These are phyloP conservation scores for Suillus sp. DNA, from an alignment of 768 basidiomycete species.

Conservation along the genomic window DNA sequence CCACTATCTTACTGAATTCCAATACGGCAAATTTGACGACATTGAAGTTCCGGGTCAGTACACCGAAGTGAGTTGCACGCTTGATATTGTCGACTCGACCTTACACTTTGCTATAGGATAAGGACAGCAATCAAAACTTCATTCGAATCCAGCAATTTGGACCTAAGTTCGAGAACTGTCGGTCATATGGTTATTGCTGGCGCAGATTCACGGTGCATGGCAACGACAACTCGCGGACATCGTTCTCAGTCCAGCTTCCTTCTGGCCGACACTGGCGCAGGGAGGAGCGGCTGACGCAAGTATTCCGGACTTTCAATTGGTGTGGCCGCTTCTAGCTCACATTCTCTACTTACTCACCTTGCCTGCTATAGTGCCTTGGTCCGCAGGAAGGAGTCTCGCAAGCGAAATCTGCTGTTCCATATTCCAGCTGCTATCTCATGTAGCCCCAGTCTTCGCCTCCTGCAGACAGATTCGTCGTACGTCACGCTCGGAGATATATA, in stretches of 20 bases:
- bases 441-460: conserved; percentile 78
- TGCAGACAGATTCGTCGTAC: conserved; percentile 92
- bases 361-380: conserved; percentile 63
- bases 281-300: conserved; percentile 89
- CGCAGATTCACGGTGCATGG: conserved; percentile 91
- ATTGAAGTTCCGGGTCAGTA: conserved; percentile 99
- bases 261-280: conserved; percentile 82
- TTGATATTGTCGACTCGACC: not conserved
- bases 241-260: conserved; percentile 91
- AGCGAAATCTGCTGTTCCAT: conserved; percentile 90
- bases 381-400: conserved; percentile 90
- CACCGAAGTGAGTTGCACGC: conserved; percentile 67
- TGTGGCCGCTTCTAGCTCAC: conserved; percentile 37
- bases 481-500: conserved; percentile 91
- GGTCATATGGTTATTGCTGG: conserved; percentile 84
- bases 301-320: conserved; percentile 95
- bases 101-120: conserved; percentile 63
- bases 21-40: conserved; percentile 96
- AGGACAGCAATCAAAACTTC: conserved; percentile 91
- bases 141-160: conserved; percentile 89
- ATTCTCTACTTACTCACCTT: conserved; percentile 10
- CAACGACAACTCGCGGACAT: conserved; percentile 83
- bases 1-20: conserved; percentile 96
- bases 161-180: conserved; percentile 87
- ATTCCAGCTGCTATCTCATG: conserved; percentile 85